A percentile compares a stretch with the other conserved stretches of the same genome.
These are phyloP conservation scores for Cryphonectria nitschkei DNA, from an alignment of 2,329 filamentous ascomycete genomes.

Conservation along the genomic window DNA sequence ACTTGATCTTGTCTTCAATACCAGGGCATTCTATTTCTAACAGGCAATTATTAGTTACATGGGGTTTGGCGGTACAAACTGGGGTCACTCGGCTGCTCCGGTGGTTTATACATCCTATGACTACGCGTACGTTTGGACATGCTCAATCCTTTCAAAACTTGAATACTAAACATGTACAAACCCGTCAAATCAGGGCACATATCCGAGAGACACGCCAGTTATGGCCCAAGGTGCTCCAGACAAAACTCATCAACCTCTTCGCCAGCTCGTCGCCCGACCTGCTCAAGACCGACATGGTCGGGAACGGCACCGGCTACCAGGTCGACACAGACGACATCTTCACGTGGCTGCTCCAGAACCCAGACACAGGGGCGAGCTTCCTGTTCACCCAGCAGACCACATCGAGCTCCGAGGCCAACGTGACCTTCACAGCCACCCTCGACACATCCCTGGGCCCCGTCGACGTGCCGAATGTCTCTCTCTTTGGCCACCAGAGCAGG, in stretches of 20 bases:
- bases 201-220: constrained; percentile 58
- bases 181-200: constrained; percentile 48
- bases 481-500: constrained; percentile 56
- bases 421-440: constrained; percentile 51
- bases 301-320: constrained; percentile 53
- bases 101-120: constrained; percentile 53
- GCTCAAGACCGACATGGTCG: constrained; percentile 56
- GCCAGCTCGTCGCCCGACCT: constrained; percentile 55
- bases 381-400: constrained; percentile 52
- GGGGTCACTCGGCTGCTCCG: constrained; percentile 54
- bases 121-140: constrained; percentile 36
- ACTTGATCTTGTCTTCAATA: no score
- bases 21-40: no score
- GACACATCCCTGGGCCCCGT: constrained; percentile 50
- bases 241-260: constrained; percentile 58
- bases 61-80: constrained; percentile 59
- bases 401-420: constrained; percentile 48
- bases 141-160: background rate
- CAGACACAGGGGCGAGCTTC: constrained; percentile 53
- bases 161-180: no score
- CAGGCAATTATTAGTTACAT: constrained; percentile 41
- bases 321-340: constrained; percentile 45
- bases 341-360: constrained; percentile 57
- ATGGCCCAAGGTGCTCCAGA: constrained; percentile 56
- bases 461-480: constrained; percentile 49